Evolutionary conservation across 208 protist species (phyloP).

Genomic region (Polymyxa betae): DNA sequence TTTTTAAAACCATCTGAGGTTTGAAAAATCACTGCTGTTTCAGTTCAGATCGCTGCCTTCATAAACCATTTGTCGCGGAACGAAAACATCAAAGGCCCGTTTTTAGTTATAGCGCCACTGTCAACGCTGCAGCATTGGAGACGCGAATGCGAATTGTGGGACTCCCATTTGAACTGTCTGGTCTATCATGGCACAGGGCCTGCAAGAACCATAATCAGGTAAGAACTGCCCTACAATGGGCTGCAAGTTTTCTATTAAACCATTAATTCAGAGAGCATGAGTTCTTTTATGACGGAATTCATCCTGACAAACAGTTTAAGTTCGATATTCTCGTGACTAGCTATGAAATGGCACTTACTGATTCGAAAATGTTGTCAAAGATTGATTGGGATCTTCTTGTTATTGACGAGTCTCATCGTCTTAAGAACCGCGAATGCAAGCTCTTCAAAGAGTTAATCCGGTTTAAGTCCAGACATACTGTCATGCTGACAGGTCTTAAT

Average conservation of each 20-base stretch:
- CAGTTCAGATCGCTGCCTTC: not conserved
- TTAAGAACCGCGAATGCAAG: slow-evolving; percentile 80
- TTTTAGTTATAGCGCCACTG: slow-evolving; percentile 78
- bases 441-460: slow-evolving; percentile 67
- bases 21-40: not conserved
- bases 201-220: no score
- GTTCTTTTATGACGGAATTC: not conserved
- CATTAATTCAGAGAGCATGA: slow-evolving; percentile 63
- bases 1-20: no score
- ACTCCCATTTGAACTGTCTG: slow-evolving; percentile 6
- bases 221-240: slow-evolving; percentile 76
- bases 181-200: not conserved
- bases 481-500: slow-evolving; percentile 96
- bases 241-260: slow-evolving; percentile 68
- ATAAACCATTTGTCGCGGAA: slow-evolving; percentile 32
- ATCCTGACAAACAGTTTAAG: no score
- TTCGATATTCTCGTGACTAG: slow-evolving; percentile 85
- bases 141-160: slow-evolving; percentile 72
- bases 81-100: slow-evolving; percentile 68
- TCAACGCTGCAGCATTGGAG: slow-evolving; percentile 72
- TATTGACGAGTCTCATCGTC: slow-evolving; percentile 85
- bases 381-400: slow-evolving; percentile 77
- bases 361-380: slow-evolving; percentile 62
- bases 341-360: slow-evolving; percentile 81
- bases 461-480: slow-evolving; percentile 2